Evolutionary conservation across 352 stramenopile species (phyloP), one percentile per base, ranked within the genome.

Genomic region (Pythium sukuiense): DNA sequence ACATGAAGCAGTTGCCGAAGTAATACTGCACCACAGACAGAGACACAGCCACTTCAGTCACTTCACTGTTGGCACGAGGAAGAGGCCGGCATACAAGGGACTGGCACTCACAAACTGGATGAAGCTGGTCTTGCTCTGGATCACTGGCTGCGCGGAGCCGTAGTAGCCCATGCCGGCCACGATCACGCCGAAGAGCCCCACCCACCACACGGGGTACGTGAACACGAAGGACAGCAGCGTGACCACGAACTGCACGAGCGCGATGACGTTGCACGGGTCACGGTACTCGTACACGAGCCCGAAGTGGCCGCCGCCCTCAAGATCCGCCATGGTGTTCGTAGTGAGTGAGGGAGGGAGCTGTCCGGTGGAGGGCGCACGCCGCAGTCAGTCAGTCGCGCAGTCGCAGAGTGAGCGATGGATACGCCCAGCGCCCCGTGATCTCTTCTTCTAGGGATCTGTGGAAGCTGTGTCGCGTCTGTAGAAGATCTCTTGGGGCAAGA

Each of bases 121-220:
- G 68, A 93, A 93, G 81, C 81, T 91, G 62, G 90, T 84, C 88
- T 93, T 93, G 80, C 82, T 91, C 73, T 93, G 85, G 69, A 92
- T 88, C 52, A 92, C 83, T 29, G 85, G 85, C 73, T 91, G 79
- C 30, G 90, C 80, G 6, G 83, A 91, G 39, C 85, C 85, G 55
- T 93, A 93, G 73, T 92, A 93, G 60, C 85, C 85, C 75, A 93
- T 90, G 26, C 77, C 67, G 7, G 85, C 83, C 67, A 93, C 83
- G 56, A 93, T 88, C 50, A 91, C 66, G 20, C 83, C 83, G 59
- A 92, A 92, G 66, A 92, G 80, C 0, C 80, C 83, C 24, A 69
- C 79, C 85, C 85, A 93, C 85, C 85, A 93, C 37, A 91, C 83
- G 9, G 83, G 84, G 64, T 92, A 92, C 53, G 83, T 93, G 73